phyloP scores from a whole-genome alignment of 345 rosid genomes.

The Adansonia digitata region DNA sequence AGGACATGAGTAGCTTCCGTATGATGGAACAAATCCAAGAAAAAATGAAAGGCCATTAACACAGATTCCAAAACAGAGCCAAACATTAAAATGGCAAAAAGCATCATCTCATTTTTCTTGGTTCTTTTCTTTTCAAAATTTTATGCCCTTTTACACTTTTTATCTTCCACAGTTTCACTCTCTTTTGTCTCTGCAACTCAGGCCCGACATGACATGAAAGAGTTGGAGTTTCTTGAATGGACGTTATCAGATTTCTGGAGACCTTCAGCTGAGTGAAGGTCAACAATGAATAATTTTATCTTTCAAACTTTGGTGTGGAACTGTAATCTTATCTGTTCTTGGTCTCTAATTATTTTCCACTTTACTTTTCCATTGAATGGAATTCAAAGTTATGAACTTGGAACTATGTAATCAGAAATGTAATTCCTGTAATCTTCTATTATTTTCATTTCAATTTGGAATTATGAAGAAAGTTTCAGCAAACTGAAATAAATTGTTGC shows the following conservation, averaged over 20 bases:
- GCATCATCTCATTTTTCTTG: neutral
- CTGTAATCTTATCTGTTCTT: neutral
- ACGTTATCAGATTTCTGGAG: neutral
- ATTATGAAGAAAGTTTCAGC: too few species aligned
- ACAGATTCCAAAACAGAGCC: neutral
- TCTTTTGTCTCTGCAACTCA: neutral
- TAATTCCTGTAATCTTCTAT: neutral
- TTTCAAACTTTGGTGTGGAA: neutral
- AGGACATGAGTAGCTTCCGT: neutral
- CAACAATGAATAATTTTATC: neutral
- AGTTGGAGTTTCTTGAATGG: constrained; percentile 7
- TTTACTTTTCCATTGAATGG: neutral
- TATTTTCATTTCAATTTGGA: too few species aligned
- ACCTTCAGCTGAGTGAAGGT: neutral
- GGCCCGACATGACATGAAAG: neutral
- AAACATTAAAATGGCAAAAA: neutral
- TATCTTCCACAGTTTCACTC: neutral
- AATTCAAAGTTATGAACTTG: neutral
- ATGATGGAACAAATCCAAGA: neutral
- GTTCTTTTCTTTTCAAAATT: neutral
- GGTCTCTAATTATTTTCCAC: neutral
- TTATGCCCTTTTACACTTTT: neutral
- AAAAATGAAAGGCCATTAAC: neutral
- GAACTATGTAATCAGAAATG: neutral
- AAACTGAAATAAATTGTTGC: too few species aligned